Conservation (phyloP, 306 rosid species). For the Malus fusca region DNA sequence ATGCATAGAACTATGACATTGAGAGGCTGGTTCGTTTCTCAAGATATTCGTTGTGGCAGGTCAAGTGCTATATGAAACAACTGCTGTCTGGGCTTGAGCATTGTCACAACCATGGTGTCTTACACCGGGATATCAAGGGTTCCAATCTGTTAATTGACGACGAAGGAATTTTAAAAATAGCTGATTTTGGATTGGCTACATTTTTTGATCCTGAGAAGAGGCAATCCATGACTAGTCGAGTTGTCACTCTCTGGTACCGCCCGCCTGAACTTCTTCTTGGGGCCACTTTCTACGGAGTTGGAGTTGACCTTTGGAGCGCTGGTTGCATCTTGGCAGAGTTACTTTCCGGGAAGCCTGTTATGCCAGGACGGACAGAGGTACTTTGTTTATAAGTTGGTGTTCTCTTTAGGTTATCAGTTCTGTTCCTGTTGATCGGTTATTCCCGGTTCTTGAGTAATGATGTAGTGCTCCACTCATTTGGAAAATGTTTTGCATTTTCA, state of each 20-base stretch:
- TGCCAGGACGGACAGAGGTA: conserved; percentile 98
- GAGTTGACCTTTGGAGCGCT: conserved; percentile 89
- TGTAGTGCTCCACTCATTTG: conserved; percentile 7
- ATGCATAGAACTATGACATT: neutral
- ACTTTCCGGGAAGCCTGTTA: conserved; percentile 80
- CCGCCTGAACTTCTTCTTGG: conserved; percentile 97
- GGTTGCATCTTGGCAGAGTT: conserved; percentile 94
- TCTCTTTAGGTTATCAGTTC: neutral
- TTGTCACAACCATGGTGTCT: conserved; percentile 76
- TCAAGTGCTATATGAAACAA: conserved; percentile 88
- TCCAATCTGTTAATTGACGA: conserved; percentile 86
- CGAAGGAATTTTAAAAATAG: conserved; percentile 87
- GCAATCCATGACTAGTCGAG: conserved; percentile 86
- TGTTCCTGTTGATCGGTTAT: neutral
- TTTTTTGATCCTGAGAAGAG: conserved; percentile 53
- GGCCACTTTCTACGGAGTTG: conserved; percentile 59
- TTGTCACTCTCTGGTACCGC: conserved; percentile 93
- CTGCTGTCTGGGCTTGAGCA: conserved; percentile 92
- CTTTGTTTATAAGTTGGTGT: conserved; percentile 10
- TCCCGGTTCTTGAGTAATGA: neutral
- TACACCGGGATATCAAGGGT: conserved; percentile 95
- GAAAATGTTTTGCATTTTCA: neutral
- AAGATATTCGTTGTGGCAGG: conserved; percentile 41
- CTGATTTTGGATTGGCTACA: conserved; percentile 89
- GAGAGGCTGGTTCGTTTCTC: conserved; percentile 36